Conservation (phyloP, 257 asterid species). For the Petunia axillaris region DNA sequence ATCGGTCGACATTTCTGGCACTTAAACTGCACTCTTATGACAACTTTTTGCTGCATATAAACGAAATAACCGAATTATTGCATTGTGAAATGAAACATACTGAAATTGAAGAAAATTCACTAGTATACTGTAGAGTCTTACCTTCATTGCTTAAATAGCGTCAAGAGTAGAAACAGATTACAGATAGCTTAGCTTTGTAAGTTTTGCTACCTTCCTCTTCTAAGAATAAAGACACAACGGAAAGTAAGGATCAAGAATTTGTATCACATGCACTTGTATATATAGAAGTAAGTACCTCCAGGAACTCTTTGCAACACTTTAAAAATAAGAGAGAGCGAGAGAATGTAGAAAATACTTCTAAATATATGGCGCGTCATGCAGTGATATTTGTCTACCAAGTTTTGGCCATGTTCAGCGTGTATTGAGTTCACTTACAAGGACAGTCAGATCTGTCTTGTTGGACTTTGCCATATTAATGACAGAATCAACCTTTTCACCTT, state of each 20-base stretch:
- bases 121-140: not conserved
- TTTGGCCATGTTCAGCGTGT: slow-evolving; percentile 36
- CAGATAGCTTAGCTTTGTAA: not conserved
- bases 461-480: not conserved
- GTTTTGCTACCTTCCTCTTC: not conserved
- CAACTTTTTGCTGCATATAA: slow-evolving; percentile 42
- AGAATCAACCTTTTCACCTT: not conserved
- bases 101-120: not conserved
- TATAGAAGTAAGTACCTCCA: not conserved
- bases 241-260: slow-evolving; percentile 9
- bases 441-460: slow-evolving; percentile 4
- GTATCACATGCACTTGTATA: not conserved
- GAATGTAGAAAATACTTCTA: not conserved
- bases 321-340: not conserved
- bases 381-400: slow-evolving; percentile 27
- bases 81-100: not conserved
- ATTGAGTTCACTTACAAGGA: not conserved
- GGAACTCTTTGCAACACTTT: not conserved
- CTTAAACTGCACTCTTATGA: slow-evolving; percentile 37
- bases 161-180: not conserved
- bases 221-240: not conserved
- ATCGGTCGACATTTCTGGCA: slow-evolving; percentile 52
- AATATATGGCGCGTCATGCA: not conserved
- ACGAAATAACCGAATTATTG: not conserved
- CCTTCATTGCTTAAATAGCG: slow-evolving; percentile 5